Evolutionary conservation across 1,284 basidiomycete genomes (phyloP).

Genomic region (Hemileia vastatrix): DNA sequence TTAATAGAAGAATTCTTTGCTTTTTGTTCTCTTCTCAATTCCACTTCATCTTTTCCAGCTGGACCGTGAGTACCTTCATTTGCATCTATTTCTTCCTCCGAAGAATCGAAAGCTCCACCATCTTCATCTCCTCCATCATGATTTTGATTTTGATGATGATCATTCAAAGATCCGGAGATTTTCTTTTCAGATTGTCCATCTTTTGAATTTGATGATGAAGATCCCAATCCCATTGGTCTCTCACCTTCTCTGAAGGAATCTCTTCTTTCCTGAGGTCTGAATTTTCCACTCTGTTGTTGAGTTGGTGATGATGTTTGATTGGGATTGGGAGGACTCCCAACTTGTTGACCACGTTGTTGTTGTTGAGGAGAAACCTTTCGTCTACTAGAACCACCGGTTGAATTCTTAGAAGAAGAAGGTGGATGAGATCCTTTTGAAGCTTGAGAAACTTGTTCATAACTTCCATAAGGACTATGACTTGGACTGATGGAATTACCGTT

Average conservation of each 20-base stretch:
- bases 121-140: background rate
- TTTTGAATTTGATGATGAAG: background rate
- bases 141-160: background rate
- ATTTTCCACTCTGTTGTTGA: background rate
- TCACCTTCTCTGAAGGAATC: background rate
- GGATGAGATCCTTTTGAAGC: background rate
- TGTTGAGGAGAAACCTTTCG: background rate
- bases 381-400: background rate
- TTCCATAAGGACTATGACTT: background rate
- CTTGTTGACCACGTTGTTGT: background rate
- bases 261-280: background rate
- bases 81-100: background rate
- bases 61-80: background rate
- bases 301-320: background rate
- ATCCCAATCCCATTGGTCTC: background rate
- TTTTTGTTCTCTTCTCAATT: background rate
- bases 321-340: background rate
- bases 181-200: background rate
- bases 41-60: background rate
- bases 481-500: background rate
- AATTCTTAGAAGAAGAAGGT: background rate
- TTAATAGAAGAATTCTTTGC: background rate
- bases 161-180: background rate
- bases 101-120: background rate
- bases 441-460: background rate